Conservation (phyloP, 2,329 filamentous ascomycete species). For the Ascochyta fabae region DNA sequence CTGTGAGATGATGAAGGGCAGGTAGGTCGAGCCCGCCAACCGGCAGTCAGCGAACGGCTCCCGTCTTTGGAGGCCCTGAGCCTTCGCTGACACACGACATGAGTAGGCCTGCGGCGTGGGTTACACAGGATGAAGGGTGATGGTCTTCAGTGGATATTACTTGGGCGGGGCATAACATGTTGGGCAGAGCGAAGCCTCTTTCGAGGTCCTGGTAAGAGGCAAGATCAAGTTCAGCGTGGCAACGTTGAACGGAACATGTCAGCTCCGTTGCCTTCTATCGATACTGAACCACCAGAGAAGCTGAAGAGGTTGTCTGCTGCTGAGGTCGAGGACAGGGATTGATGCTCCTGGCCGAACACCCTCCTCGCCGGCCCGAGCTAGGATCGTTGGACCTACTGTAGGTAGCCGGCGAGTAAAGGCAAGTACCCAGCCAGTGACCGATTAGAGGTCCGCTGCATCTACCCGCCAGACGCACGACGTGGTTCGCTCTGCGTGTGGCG, state of each 20-base stretch:
- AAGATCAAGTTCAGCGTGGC: conserved; percentile 6
- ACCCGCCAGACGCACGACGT: conserved; percentile 35
- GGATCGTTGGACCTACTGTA: conserved; percentile 17
- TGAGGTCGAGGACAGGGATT: conserved; percentile 18
- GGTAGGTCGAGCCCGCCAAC: conserved; percentile 23
- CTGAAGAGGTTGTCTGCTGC: conserved; percentile 21
- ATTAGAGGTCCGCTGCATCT: conserved; percentile 31
- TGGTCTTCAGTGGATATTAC: conserved; percentile 26
- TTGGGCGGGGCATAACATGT: conserved; percentile 24
- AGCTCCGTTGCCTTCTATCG: neutral
- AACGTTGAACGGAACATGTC: conserved; percentile 3
- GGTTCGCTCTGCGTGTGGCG: conserved; percentile 33
- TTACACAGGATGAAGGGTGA: conserved; percentile 35
- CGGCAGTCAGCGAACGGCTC: conserved; percentile 31
- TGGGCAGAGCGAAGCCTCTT: conserved; percentile 3
- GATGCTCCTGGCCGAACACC: conserved; percentile 34
- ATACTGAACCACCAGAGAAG: conserved; percentile 13
- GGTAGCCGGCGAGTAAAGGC: conserved; percentile 25
- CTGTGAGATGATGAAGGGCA: conserved; percentile 33
- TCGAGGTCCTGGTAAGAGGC: neutral
- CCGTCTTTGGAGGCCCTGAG: conserved; percentile 21
- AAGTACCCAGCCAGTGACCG: conserved; percentile 35
- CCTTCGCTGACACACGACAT: conserved; percentile 38
- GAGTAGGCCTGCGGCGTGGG: conserved; percentile 33
- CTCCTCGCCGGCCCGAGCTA: conserved; percentile 33